Percentiles rank a stretch among this genome's conserved stretches.
Conservation (phyloP, 495 filamentous ascomycete genomes). For the Acidomyces sp. region DNA sequence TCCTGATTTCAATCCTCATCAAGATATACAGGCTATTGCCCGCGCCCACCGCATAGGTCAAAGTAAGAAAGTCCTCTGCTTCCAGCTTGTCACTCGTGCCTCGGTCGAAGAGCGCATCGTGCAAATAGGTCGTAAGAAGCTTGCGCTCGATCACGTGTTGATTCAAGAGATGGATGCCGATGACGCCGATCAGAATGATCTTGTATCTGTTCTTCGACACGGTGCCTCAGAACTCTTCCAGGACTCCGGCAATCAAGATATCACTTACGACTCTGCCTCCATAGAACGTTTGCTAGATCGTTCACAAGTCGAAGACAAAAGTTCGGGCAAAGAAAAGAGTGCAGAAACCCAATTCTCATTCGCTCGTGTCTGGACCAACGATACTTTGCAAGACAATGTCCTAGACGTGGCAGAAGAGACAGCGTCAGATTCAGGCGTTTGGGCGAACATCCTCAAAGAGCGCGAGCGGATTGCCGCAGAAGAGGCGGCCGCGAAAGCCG, state of each 20-base stretch:
- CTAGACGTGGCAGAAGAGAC: slow-evolving; percentile 36
- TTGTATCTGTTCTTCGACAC: slow-evolving; percentile 80
- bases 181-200: slow-evolving; percentile 57
- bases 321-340: slow-evolving; percentile 41
- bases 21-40: slow-evolving; percentile 90
- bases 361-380: slow-evolving; percentile 86
- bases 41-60: slow-evolving; percentile 94
- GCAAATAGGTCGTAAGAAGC: slow-evolving; percentile 90
- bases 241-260: slow-evolving; percentile 50
- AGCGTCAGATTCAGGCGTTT: slow-evolving; percentile 48
- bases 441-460: slow-evolving; percentile 76
- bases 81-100: slow-evolving; percentile 79
- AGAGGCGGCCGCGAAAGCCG: slow-evolving; percentile 48
- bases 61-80: slow-evolving; percentile 86
- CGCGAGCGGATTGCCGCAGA: slow-evolving; percentile 61
- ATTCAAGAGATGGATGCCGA: slow-evolving; percentile 79
- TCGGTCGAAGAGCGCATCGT: slow-evolving; percentile 92
- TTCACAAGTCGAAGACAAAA: slow-evolving; percentile 61
- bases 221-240: slow-evolving; percentile 79
- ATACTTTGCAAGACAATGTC: slow-evolving; percentile 49
- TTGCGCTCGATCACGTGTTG: slow-evolving; percentile 82
- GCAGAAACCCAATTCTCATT: slow-evolving; percentile 74
- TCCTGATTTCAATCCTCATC: slow-evolving; percentile 96
- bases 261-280: slow-evolving; percentile 64
- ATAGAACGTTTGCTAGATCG: slow-evolving; percentile 84